Evolutionary conservation across 1,284 basidiomycete genomes (phyloP).

Genomic region (Cutaneotrichosporon daszewskae): DNA sequence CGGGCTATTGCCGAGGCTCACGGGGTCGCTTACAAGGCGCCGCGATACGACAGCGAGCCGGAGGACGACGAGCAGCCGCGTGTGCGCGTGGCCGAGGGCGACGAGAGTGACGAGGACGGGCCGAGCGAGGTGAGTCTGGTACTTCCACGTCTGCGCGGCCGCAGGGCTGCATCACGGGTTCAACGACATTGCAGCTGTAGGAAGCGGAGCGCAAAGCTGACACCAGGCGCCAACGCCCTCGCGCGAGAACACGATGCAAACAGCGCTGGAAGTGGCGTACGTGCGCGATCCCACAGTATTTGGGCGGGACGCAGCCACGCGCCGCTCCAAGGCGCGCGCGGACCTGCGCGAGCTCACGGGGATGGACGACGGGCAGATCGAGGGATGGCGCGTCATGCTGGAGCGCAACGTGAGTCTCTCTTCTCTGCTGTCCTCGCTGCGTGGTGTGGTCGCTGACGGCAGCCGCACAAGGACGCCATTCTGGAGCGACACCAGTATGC

Average conservation of each 20-base stretch:
- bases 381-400: constrained; percentile 81
- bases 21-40: constrained; percentile 42
- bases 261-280: constrained; percentile 68
- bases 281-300: constrained; percentile 66
- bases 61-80: constrained; percentile 38
- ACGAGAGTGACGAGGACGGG: constrained; percentile 20
- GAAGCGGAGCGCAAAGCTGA: constrained; percentile 1
- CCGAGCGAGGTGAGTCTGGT: constrained; percentile 5
- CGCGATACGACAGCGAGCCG: constrained; percentile 28
- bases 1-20: constrained; percentile 42
- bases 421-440: too few species aligned
- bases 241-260: constrained; percentile 48
- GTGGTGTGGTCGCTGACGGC: background rate
- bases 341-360: constrained; percentile 64
- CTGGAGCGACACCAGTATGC: constrained; percentile 34
- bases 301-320: constrained; percentile 64
- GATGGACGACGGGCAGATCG: constrained; percentile 66
- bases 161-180: too few species aligned
- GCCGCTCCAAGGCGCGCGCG: constrained; percentile 60
- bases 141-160: too few species aligned
- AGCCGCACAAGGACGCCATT: constrained; percentile 47
- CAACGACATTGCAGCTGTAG: background rate
- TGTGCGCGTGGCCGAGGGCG: constrained; percentile 25
- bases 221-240: background rate
- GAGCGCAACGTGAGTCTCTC: constrained; percentile 67